Evolutionary conservation across 208 protist genomes (phyloP).

Genomic region (Lotmaria passim): DNA sequence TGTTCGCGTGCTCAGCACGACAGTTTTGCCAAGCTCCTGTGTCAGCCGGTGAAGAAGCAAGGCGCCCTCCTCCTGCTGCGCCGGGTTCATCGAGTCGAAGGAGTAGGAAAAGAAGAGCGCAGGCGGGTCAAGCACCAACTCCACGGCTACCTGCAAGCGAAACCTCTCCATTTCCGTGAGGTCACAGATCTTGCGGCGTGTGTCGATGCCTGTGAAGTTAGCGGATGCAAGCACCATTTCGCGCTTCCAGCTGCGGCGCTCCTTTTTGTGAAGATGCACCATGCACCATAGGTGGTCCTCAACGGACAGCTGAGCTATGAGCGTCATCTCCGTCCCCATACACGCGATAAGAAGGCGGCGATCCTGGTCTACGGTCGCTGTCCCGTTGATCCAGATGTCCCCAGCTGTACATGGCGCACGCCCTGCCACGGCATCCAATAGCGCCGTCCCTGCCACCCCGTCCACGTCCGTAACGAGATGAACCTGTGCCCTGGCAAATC

Average conservation of each 20-base stretch:
- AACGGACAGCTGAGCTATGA: constrained; percentile 58
- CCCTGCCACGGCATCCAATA: constrained; percentile 50
- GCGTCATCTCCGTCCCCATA: constrained; percentile 28
- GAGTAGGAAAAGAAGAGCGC: constrained; percentile 51
- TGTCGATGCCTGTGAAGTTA: constrained; percentile 47
- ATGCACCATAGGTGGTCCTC: constrained; percentile 59
- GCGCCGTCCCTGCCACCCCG: constrained; percentile 23
- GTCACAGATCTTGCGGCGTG: constrained; percentile 27
- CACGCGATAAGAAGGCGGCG: constrained; percentile 20
- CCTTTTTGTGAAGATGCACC: constrained; percentile 50
- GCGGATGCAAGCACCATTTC: constrained; percentile 41
- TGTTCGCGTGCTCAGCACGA: constrained; percentile 50
- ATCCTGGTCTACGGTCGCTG: neutral
- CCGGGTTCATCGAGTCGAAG: constrained; percentile 37
- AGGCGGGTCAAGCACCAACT: constrained; percentile 65
- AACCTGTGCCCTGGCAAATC: constrained; percentile 39
- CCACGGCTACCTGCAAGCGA: constrained; percentile 59
- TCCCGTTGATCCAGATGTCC: constrained; percentile 38
- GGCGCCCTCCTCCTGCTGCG: constrained; percentile 29
- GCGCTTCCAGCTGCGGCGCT: constrained; percentile 36
- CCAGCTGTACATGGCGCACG: constrained; percentile 28
- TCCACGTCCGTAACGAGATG: constrained; percentile 56
- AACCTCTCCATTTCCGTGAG: constrained; percentile 49
- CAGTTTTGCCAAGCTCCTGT: constrained; percentile 51
- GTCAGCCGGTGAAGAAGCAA: constrained; percentile 44